Percentiles rank a stretch among this genome's conserved stretches.
Conservation (phyloP, 768 basidiomycete species). For the Omphalotus guepiniiformis region DNA sequence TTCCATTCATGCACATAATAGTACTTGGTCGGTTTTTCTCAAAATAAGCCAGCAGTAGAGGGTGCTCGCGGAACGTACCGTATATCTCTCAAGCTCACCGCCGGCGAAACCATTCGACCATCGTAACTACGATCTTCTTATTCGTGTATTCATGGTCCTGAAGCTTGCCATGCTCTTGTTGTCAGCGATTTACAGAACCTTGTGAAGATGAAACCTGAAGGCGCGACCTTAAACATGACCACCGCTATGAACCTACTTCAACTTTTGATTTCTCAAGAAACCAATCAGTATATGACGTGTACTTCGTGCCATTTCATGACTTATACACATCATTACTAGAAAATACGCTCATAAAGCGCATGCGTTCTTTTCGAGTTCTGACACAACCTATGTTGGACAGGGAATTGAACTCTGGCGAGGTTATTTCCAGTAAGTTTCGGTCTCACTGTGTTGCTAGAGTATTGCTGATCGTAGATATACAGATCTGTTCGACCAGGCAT, state of each 20-base stretch:
- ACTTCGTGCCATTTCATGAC: background rate
- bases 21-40: background rate
- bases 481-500: slow-evolving; percentile 45
- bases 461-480: background rate
- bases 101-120: slow-evolving; percentile 31
- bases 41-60: slow-evolving; percentile 1
- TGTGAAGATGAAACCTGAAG: background rate
- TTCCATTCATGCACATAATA: slow-evolving; percentile 29
- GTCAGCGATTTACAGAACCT: background rate
- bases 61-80: slow-evolving; percentile 23
- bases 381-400: slow-evolving; percentile 15
- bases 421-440: slow-evolving; percentile 40
- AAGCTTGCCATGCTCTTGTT: slow-evolving; percentile 23
- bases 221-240: background rate
- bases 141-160: slow-evolving; percentile 15
- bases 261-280: slow-evolving; percentile 42
- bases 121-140: background rate
- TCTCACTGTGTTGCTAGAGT: background rate
- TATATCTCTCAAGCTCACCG: slow-evolving; percentile 34
- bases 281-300: slow-evolving; percentile 34
- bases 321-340: slow-evolving; percentile 20
- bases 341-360: slow-evolving; percentile 40
- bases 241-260: slow-evolving; percentile 45
- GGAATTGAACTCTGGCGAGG: slow-evolving; percentile 45
- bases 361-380: slow-evolving; percentile 39